Conservation (phyloP, 257 asterid species). For the Penstemon barbatus region DNA sequence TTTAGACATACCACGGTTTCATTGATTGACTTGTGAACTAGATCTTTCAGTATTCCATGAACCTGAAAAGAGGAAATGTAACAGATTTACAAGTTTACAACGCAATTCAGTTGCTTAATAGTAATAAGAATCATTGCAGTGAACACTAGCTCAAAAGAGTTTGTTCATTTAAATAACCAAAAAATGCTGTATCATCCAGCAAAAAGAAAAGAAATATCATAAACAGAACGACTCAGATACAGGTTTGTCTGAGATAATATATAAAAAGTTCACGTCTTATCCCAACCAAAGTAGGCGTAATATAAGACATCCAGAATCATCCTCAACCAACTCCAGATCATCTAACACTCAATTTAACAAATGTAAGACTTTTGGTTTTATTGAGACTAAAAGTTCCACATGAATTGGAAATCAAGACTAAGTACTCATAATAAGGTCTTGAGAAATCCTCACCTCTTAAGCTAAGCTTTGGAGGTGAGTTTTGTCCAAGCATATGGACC, state of each 20-base stretch:
- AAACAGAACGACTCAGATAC: neutral
- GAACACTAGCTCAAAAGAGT: neutral
- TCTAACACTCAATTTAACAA: neutral
- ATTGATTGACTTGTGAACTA: constrained; percentile 62
- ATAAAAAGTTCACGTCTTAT: no score
- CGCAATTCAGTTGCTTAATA: constrained; percentile 7
- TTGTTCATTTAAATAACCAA: neutral
- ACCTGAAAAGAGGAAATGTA: constrained; percentile 47
- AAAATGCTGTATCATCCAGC: constrained; percentile 4
- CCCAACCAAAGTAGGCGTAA: neutral
- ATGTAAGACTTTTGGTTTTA: neutral
- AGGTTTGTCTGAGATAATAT: neutral
- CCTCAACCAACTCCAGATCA: constrained; percentile 10
- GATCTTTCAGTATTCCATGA: constrained; percentile 68
- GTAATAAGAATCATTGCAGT: neutral
- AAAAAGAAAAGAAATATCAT: neutral
- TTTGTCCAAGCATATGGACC: no score
- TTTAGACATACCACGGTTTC: constrained; percentile 50
- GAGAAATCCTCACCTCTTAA: no score
- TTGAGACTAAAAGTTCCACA: no score
- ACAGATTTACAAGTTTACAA: constrained; percentile 5
- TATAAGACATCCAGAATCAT: neutral
- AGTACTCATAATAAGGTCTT: no score
- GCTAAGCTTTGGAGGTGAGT: no score
- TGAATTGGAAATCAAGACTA: no score